phyloP scores from a whole-genome alignment of 352 stramenopile genomes.

The Plasmopara halstedii region DNA sequence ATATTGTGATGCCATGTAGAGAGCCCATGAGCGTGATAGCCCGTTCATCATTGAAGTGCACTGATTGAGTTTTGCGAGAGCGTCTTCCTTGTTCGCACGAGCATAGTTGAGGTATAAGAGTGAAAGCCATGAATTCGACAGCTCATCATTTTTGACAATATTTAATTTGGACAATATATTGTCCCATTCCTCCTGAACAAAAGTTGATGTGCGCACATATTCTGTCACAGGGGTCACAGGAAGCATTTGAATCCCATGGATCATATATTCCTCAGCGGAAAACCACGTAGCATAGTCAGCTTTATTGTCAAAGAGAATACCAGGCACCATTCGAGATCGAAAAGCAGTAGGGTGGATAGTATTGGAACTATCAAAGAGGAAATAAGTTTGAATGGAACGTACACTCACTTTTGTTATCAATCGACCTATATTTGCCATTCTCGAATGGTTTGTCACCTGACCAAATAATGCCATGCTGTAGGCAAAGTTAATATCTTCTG shows the following conservation, averaged over 20 bases:
- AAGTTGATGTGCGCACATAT: slow-evolving; percentile 42
- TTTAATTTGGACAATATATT: slow-evolving; percentile 34
- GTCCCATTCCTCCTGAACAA: slow-evolving; percentile 58
- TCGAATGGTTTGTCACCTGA: slow-evolving; percentile 26
- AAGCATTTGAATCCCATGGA: slow-evolving; percentile 79
- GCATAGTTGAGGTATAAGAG: slow-evolving; percentile 73
- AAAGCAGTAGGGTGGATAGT: slow-evolving; percentile 40
- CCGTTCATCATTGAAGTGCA: slow-evolving; percentile 54
- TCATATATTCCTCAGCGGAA: slow-evolving; percentile 51
- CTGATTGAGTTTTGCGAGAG: slow-evolving; percentile 49
- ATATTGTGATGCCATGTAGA: slow-evolving; percentile 52
- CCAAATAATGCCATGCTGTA: slow-evolving; percentile 51
- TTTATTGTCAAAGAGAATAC: slow-evolving; percentile 80
- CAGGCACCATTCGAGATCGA: slow-evolving; percentile 41
- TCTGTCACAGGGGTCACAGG: slow-evolving; percentile 54
- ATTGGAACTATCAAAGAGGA: slow-evolving; percentile 54
- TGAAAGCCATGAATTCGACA: slow-evolving; percentile 49
- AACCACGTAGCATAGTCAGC: slow-evolving; percentile 77
- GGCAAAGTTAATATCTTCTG: slow-evolving; percentile 59
- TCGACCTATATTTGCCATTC: slow-evolving; percentile 38
- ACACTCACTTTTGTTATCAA: slow-evolving; percentile 50
- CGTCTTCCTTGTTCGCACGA: slow-evolving; percentile 32
- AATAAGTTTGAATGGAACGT: slow-evolving; percentile 56
- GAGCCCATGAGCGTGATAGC: slow-evolving; percentile 71
- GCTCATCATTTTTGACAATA: slow-evolving; percentile 36